phyloP scores from a whole-genome alignment of 140 eudicot genomes.

The Oenanthe javanica region DNA sequence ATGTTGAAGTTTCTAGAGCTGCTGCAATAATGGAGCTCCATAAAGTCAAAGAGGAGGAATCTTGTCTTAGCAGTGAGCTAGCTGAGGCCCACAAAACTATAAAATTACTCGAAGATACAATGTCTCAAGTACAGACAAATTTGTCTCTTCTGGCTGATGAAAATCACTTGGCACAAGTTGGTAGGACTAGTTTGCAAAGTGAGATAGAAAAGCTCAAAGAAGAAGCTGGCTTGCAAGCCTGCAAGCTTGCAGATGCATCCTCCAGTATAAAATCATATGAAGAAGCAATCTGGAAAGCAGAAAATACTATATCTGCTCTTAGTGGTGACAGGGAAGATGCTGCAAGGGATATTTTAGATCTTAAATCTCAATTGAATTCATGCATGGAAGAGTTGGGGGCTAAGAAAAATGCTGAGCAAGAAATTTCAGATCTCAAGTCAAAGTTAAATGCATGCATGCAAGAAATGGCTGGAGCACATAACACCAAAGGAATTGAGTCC shows the following conservation, averaged over 20 bases:
- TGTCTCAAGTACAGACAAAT: slow-evolving; percentile 44
- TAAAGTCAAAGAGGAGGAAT: slow-evolving; percentile 51
- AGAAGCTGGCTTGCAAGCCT: slow-evolving; percentile 44
- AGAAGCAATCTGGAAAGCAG: slow-evolving; percentile 33
- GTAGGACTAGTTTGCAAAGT: slow-evolving; percentile 36
- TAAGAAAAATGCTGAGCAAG: slow-evolving; percentile 39
- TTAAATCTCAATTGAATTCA: slow-evolving; percentile 34
- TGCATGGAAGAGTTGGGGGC: slow-evolving; percentile 38
- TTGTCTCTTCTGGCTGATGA: slow-evolving; percentile 52
- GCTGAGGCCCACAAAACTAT: slow-evolving; percentile 53
- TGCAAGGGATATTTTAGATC: slow-evolving; percentile 37
- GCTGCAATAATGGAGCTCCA: slow-evolving; percentile 51
- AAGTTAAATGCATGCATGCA: slow-evolving; percentile 36
- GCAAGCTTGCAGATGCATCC: slow-evolving; percentile 42
- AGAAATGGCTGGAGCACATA: slow-evolving; percentile 41
- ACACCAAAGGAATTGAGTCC: slow-evolving; percentile 31
- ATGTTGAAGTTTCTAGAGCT: slow-evolving; percentile 41
- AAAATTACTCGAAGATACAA: slow-evolving; percentile 63
- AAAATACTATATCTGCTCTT: slow-evolving; percentile 39
- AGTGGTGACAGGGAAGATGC: slow-evolving; percentile 36
- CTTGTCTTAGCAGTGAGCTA: slow-evolving; percentile 37
- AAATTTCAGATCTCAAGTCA: slow-evolving; percentile 27
- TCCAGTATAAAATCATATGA: slow-evolving; percentile 43
- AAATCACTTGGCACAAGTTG: slow-evolving; percentile 39
- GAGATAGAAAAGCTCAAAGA: slow-evolving; percentile 72